A percentile compares a stretch with the other conserved stretches of the same genome.
Conservation (phyloP, 306 rosid genomes). For the Fagus crenata region DNA sequence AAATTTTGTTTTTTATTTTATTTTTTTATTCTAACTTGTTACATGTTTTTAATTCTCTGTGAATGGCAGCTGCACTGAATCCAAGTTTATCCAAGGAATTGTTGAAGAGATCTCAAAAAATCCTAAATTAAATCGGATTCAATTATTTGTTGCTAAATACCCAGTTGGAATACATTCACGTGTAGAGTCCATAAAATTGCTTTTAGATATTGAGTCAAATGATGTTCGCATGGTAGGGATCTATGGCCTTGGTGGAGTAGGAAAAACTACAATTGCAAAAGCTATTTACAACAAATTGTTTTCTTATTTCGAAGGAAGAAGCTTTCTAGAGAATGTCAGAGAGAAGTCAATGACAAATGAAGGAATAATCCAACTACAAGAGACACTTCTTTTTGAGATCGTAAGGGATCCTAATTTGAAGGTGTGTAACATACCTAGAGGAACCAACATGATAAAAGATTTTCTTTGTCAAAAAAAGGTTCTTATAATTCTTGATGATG, state of each 20-base stretch:
- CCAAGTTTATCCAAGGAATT: background rate
- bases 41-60: too few species aligned
- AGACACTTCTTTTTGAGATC: background rate
- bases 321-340: slow-evolving; percentile 6
- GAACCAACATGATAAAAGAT: background rate
- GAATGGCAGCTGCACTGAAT: background rate
- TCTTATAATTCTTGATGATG: slow-evolving; percentile 15
- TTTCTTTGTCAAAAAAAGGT: background rate
- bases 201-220: background rate
- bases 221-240: slow-evolving; percentile 8
- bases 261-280: slow-evolving; percentile 15
- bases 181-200: background rate
- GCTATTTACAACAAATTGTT: background rate
- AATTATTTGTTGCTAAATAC: background rate
- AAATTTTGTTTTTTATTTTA: too few species aligned
- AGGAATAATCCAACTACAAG: background rate
- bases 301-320: background rate
- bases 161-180: slow-evolving; percentile 12
- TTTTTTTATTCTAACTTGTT: too few species aligned
- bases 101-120: background rate
- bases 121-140: background rate
- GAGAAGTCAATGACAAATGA: background rate
- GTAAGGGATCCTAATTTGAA: background rate
- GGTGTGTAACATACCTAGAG: background rate
- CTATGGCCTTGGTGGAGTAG: background rate